Evolutionary conservation across 2,329 filamentous ascomycete genomes (phyloP).

Genomic region (Setomelanomma holmii): DNA sequence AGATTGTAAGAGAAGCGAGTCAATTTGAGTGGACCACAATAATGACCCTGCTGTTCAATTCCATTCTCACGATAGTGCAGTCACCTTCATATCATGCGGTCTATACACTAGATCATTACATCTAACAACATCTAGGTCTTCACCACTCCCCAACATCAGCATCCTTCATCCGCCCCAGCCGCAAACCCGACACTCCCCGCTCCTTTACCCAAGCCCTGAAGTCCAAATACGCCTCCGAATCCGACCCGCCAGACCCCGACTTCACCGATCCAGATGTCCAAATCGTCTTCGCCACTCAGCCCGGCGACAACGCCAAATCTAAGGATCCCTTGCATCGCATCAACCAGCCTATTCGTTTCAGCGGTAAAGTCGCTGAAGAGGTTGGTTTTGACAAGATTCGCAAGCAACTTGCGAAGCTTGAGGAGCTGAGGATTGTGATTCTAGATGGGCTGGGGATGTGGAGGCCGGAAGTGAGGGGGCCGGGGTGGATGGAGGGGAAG

Average conservation of each 20-base stretch:
- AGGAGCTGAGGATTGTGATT: slow-evolving; percentile 80
- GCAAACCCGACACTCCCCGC: slow-evolving; percentile 70
- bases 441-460: slow-evolving; percentile 77
- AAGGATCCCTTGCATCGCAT: slow-evolving; percentile 21
- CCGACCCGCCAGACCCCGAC: slow-evolving; percentile 3
- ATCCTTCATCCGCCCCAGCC: slow-evolving; percentile 84
- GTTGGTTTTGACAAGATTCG: slow-evolving; percentile 95
- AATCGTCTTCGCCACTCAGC: slow-evolving; percentile 37
- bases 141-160: slow-evolving; percentile 73
- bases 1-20: too few species aligned
- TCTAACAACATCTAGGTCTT: slow-evolving; percentile 54
- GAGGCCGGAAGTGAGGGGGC: slow-evolving; percentile 36
- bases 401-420: slow-evolving; percentile 76
- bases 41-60: too few species aligned
- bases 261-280: slow-evolving; percentile 46
- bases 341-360: slow-evolving; percentile 69
- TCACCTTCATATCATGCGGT: too few species aligned
- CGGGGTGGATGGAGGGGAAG: slow-evolving; percentile 32
- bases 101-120: slow-evolving; percentile 1
- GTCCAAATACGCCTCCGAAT: slow-evolving; percentile 77
- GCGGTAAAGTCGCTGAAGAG: slow-evolving; percentile 87
- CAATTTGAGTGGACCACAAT: too few species aligned
- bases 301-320: slow-evolving; percentile 20
- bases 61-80: too few species aligned
- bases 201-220: slow-evolving; percentile 81